Evolutionary conservation across 2,329 filamentous ascomycete genomes (phyloP).

Genomic region (Colletotrichum tamarilloi): DNA sequence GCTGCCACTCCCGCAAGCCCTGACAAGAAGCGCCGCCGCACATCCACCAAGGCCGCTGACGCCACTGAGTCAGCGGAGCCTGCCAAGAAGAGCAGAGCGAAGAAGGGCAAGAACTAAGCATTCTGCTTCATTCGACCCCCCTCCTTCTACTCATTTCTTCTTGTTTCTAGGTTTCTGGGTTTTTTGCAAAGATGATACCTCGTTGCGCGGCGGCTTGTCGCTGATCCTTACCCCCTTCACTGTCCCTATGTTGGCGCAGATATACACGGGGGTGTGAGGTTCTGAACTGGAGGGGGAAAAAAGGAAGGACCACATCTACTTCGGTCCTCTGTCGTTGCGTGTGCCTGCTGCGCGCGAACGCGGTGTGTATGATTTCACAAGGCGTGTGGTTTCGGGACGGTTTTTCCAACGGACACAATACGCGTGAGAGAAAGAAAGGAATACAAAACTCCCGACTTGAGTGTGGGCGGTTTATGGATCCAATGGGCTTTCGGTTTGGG

Average conservation of each 20-base stretch:
- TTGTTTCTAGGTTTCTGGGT: constrained; percentile 34
- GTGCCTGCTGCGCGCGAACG: neutral
- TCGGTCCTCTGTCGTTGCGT: constrained; percentile 12
- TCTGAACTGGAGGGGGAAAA: neutral
- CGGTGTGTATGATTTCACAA: constrained; percentile 32
- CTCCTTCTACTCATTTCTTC: constrained; percentile 8
- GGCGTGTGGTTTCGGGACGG: constrained; percentile 26
- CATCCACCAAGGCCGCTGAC: constrained; percentile 65
- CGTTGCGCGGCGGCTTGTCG: constrained; percentile 25
- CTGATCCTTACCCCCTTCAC: neutral
- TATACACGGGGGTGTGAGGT: neutral
- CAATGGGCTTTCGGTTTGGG: constrained; percentile 19
- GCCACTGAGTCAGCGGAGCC: constrained; percentile 61
- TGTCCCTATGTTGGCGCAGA: neutral
- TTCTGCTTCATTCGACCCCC: constrained; percentile 5
- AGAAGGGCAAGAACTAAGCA: constrained; percentile 35
- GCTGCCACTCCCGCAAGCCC: constrained; percentile 62
- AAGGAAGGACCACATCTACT: constrained; percentile 10
- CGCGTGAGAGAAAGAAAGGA: constrained; percentile 9
- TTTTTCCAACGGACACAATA: constrained; percentile 3
- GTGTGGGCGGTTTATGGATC: constrained; percentile 14
- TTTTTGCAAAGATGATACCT: constrained; percentile 38
- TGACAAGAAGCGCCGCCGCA: constrained; percentile 72
- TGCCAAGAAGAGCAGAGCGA: constrained; percentile 61
- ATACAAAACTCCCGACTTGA: constrained; percentile 22